Percentiles rank a stretch among this genome's conserved stretches.
Conservation (phyloP, 176 grass and related monocot genomes). For the Juncus effusus region DNA sequence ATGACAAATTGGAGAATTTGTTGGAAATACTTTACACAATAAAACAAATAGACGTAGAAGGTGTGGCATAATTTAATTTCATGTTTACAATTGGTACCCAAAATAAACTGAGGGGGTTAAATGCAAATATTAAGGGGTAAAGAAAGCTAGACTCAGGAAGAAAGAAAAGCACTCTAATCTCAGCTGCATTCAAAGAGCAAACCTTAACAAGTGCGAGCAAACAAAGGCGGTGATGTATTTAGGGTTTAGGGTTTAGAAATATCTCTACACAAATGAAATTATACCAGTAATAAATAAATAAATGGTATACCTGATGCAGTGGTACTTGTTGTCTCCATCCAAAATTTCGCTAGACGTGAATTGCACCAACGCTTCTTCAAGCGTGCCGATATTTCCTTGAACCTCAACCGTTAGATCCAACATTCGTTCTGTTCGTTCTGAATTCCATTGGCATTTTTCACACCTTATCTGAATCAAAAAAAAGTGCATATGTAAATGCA, state of each 20-base stretch:
- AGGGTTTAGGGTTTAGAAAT: background rate
- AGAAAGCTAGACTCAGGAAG: too few species aligned
- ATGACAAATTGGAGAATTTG: constrained; percentile 7
- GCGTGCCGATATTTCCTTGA: constrained; percentile 67
- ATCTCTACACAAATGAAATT: background rate
- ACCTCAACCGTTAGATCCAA: constrained; percentile 92
- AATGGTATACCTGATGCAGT: constrained; percentile 62
- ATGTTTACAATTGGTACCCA: too few species aligned
- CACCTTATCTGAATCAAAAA: constrained; percentile 79
- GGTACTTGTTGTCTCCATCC: constrained; percentile 84
- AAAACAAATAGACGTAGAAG: constrained; percentile 13
- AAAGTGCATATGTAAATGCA: background rate
- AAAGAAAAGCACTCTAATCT: too few species aligned
- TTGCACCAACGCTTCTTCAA: constrained; percentile 75
- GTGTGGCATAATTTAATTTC: background rate
- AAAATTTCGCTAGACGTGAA: constrained; percentile 85
- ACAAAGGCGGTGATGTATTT: background rate
- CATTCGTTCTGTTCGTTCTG: constrained; percentile 63
- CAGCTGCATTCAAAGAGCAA: background rate
- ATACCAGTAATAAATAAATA: background rate
- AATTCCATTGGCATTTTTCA: constrained; percentile 62
- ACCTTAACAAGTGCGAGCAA: background rate
- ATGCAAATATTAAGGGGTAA: too few species aligned
- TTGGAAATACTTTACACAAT: constrained; percentile 12
- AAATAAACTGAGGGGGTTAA: background rate